Base-by-base conservation (phyloP, 305 asterid species). In the Fraxinus platypoda region DNA sequence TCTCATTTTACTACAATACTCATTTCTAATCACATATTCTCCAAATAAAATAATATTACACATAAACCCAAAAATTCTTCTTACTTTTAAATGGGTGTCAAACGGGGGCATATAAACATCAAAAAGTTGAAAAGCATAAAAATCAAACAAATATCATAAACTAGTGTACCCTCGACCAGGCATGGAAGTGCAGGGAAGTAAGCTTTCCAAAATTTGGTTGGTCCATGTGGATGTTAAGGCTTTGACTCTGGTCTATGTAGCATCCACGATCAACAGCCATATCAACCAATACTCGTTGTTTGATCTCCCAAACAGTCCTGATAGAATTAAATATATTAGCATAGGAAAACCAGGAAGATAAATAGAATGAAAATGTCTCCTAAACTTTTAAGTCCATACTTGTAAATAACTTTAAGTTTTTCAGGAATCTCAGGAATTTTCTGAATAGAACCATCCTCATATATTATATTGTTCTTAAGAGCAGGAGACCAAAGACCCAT, bases 251-350 rank as follows among this genome's bases (percentile, higher is more conserved):
- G 83, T 93, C 98, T 25, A 93, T 93, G 83, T 86, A 95, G 88
- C 98, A 92, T 33, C 99, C 99, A 34, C 99, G 99, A 82, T 93
- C 99, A 79, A 90, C 96, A 57, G 99, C 98, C 99, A 95, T 94
- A 71, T 95, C 97, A 66, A 95, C 98, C 86, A 94, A 77, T 23
- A 90, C 79, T 73, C 93, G 84, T 75, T 95, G 98, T 74, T 91
- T 95, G 88, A 93, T 93, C 90, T 95, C 98, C 98, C 98, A 95
- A 77, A 94, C 98, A 78, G 95, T 95, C 89, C 99, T 93, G 88
- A 76, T 19, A 34, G 54, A 34, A 74, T 52, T 52, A 71, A 70
- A 38, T 80, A 21, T 78, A 82, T 77, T 59, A 74, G 73, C 30
- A 43, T 66, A 26, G 26, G 8, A 35, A 12, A n/a, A 28, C 0